Evolutionary conservation across 106 monocot genomes (phyloP).

Genomic region (Acorus gramineus): DNA sequence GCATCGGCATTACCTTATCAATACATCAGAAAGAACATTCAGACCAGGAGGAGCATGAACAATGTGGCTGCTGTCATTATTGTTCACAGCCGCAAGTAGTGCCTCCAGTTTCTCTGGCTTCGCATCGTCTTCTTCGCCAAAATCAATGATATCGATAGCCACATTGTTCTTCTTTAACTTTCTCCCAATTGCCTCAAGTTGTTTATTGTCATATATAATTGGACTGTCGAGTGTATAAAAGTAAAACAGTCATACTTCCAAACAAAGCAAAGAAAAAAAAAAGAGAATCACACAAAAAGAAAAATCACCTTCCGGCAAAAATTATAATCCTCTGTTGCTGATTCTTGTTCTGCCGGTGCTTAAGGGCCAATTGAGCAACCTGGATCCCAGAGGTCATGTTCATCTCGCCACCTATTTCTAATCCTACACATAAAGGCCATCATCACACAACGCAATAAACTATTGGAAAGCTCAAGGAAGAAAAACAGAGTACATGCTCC

Average conservation of each 20-base stretch:
- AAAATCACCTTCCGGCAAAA: constrained; percentile 77
- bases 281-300: not conserved
- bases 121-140: constrained; percentile 82
- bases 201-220: constrained; percentile 74
- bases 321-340: constrained; percentile 97
- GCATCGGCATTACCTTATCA: constrained; percentile 45
- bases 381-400: constrained; percentile 86
- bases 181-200: constrained; percentile 72
- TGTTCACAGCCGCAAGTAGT: constrained; percentile 74
- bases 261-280: not conserved
- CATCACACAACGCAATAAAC: not conserved
- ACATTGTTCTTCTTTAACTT: constrained; percentile 96
- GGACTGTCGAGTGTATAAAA: constrained; percentile 35
- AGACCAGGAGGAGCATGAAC: constrained; percentile 81
- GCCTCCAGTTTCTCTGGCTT: constrained; percentile 91
- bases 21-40: constrained; percentile 77
- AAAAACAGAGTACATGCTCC: not conserved
- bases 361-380: constrained; percentile 95
- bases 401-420: constrained; percentile 80
- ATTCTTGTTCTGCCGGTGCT: constrained; percentile 94
- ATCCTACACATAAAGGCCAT: constrained; percentile 25
- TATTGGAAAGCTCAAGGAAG: not conserved
- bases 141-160: constrained; percentile 86
- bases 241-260: constrained; percentile 1
- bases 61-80: constrained; percentile 86